Base-by-base conservation (phyloP, 2,329 filamentous ascomycete species). In the Diplodia corticola region DNA sequence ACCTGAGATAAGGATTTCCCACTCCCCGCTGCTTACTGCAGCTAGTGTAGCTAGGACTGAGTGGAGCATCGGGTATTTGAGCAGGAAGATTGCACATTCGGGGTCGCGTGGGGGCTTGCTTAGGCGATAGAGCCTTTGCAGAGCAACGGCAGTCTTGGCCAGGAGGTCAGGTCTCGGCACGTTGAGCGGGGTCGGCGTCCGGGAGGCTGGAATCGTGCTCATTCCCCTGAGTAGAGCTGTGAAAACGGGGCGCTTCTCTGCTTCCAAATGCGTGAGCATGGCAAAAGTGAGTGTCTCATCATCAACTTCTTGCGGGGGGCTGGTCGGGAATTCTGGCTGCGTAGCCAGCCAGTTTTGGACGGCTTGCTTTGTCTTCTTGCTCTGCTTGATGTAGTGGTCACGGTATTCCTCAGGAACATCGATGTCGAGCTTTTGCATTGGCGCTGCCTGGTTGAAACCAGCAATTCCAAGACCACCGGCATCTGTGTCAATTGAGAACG, bases 271-370 rank as follows among this genome's bases (percentile, higher is more conserved):
- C 10, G 94, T 98, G 67, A 97, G 82, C 77, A 98, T 96, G 64
- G 94, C 93, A 79, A 98, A 97, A 2, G 91, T 90, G 40, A 98
- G 81, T 0, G 94, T 98, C 79, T 97, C 94, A 69, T 97, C 93
- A 72, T 97, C 94, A 5, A 97, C 90, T 67, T 97, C 94, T 68
- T 93, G 89, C 0, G 93, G 93, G 1, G 92, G 89, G 61, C 89
- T 90, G 1, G 87, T 87, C 1, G 89, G 86, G 17, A 87, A 85
- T 68, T 93, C 90, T 35, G 89, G 89, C 71, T 94, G 94, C 67
- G 87, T 90, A 40, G 86, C 89, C 68, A 98, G 86, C 94, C 94
- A 98, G 72, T 86, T 90, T 76, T 97, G 92, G 1, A 98, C 94
- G 0, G 91, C 90, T n/a, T 89, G 87, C 73, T 93, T 91, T 20